Base-by-base conservation (phyloP, 225 moss, liverwort and hornwort species). In the Polytrichum commune region DNA sequence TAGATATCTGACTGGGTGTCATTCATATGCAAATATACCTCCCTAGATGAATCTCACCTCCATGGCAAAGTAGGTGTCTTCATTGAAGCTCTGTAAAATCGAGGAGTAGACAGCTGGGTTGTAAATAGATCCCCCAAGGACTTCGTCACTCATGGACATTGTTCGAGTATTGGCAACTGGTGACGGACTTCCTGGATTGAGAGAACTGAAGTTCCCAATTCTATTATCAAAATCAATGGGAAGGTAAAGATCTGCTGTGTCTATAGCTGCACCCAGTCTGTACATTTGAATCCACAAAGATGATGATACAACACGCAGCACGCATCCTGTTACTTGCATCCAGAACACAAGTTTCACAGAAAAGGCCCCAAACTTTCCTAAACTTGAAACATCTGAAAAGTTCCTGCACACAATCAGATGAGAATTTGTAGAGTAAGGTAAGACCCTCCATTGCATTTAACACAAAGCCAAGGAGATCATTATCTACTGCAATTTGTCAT, bases 201-300 rank as follows among this genome's bases (percentile, higher is more conserved):
- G 56, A 25, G 74, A 60, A 63, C 70, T 69, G 56, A 93, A 76
- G 56, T 85, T 81, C 28, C 84, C 64, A 73, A 85, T 82, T 72
- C 90, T 83, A 30, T 76, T 70, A 68, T 86, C 90, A 75, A 89
- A 93, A 73, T 93, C 93, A 20, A 86, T 73, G 10, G 92, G 93
- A 60, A 77, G 90, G 19, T 85, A 81, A 67, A 78, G 77, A 24
- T 77, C 75, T 27, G 77, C 72, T 46, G 84, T 81, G 66, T 80
- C 89, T 54, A 90, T 70, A 19, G 81, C 77, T 53, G 76, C 69
- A 77, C 93, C 93, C 55, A 97, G 78, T 82, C 92, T 80, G 77
- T 93, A 97, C 81, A 97, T 97, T 86, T 91, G 96, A 57, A 92
- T 79, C 93, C 93, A 97, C 71, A 97, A 65, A 67, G 90, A 78